These are phyloP conservation scores for Calamus simplicifolius DNA, from an alignment of 176 grass and related monocot genomes.

Conservation along the genomic window DNA sequence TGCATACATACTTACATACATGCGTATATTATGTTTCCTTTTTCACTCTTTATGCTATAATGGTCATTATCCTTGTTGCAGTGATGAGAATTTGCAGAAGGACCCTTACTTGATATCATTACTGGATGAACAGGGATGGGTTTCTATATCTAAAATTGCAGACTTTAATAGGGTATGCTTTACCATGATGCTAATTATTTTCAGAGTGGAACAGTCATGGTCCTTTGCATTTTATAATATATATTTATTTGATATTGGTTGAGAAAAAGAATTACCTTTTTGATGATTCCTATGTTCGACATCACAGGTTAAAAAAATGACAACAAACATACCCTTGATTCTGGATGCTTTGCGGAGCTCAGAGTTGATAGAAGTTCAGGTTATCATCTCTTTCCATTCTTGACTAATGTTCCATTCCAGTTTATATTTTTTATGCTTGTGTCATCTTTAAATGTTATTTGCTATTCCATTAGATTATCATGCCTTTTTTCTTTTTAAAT, in stretches of 20 bases:
- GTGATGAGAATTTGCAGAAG: conserved; percentile 51
- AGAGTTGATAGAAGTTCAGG: conserved; percentile 63
- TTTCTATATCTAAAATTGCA: conserved; percentile 56
- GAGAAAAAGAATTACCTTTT: no score
- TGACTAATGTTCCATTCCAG: no score
- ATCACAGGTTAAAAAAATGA: conserved; percentile 68
- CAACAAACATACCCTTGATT: conserved; percentile 44
- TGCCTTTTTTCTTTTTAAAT: conserved; percentile 10
- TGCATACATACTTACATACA: no score
- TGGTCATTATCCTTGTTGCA: conserved; percentile 9
- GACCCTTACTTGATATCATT: conserved; percentile 71
- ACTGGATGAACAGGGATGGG: conserved; percentile 71
- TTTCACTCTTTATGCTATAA: neutral
- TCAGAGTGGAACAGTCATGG: neutral
- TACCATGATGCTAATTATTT: conserved; percentile 11
- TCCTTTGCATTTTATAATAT: no score
- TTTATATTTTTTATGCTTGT: neutral
- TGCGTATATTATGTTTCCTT: no score
- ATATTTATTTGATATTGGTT: no score
- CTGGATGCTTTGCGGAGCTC: conserved; percentile 50
- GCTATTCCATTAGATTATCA: neutral
- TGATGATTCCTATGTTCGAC: no score
- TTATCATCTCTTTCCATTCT: conserved; percentile 22
- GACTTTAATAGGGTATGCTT: conserved; percentile 69
- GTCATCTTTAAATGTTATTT: neutral